Conservation (phyloP, 2,329 filamentous ascomycete genomes). For the Pseudocercospora fuligena region DNA sequence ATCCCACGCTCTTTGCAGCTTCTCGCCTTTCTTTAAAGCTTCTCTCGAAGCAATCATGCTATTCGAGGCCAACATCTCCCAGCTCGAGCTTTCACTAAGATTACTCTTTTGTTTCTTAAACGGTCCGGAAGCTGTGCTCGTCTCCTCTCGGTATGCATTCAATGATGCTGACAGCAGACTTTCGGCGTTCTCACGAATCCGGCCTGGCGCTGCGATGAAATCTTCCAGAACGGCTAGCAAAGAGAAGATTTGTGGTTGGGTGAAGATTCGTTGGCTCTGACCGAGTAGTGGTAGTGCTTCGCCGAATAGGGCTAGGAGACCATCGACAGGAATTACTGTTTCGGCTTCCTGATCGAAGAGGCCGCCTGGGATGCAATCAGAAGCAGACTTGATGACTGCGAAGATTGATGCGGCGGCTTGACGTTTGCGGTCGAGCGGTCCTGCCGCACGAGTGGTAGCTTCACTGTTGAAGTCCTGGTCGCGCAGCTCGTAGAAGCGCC, state of each 20-base stretch:
- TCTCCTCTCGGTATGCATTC: slow-evolving; percentile 29
- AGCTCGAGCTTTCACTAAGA: slow-evolving; percentile 35
- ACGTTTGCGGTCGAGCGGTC: slow-evolving; percentile 65
- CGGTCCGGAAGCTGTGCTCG: slow-evolving; percentile 18
- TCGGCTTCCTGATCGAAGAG: slow-evolving; percentile 81
- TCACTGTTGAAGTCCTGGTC: slow-evolving; percentile 62
- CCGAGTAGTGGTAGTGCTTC: slow-evolving; percentile 81
- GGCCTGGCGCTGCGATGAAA: slow-evolving; percentile 32
- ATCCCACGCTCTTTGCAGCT: slow-evolving; percentile 29
- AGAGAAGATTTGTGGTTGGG: slow-evolving; percentile 34
- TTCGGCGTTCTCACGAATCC: slow-evolving; percentile 38
- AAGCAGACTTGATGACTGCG: slow-evolving; percentile 83
- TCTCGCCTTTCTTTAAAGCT: slow-evolving; percentile 17
- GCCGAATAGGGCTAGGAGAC: slow-evolving; percentile 79
- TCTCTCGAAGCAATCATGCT: slow-evolving; percentile 23
- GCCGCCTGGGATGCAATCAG: slow-evolving; percentile 89
- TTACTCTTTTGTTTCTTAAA: slow-evolving; percentile 31
- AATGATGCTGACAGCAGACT: slow-evolving; percentile 34
- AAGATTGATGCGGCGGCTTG: slow-evolving; percentile 75
- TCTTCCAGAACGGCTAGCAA: slow-evolving; percentile 38
- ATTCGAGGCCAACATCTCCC: slow-evolving; percentile 35
- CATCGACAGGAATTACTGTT: slow-evolving; percentile 86
- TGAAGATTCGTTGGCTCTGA: slow-evolving; percentile 48
- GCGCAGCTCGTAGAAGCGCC: slow-evolving; percentile 87
- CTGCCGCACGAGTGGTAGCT: slow-evolving; percentile 44